phyloP scores from a whole-genome alignment of 2,329 filamentous ascomycete genomes.

The Lachnellula cervina region DNA sequence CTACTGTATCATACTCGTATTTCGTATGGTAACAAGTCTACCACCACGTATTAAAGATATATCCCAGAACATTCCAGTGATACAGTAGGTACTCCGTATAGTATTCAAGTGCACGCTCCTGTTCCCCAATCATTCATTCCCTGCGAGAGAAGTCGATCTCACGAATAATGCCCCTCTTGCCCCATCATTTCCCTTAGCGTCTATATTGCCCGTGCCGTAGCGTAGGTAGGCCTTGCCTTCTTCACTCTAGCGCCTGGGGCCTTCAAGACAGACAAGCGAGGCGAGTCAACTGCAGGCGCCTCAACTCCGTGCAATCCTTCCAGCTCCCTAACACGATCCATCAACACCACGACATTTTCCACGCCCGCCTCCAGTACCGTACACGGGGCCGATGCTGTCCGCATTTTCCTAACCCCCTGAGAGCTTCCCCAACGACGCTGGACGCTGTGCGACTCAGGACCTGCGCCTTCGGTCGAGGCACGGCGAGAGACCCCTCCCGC shows the following conservation, averaged over 20 bases:
- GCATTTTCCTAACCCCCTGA: not conserved
- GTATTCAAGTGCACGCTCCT: not conserved
- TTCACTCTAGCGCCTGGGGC: not conserved
- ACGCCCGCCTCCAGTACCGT: not conserved
- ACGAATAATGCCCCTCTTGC: not conserved
- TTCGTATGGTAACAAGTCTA: no score
- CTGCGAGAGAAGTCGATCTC: not conserved
- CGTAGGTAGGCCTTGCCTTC: not conserved
- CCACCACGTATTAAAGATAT: no score
- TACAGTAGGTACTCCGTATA: no score
- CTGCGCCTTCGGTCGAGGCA: slow-evolving; percentile 3
- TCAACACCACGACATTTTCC: not conserved
- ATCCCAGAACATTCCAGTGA: no score
- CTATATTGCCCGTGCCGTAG: not conserved
- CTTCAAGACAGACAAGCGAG: not conserved
- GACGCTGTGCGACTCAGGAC: slow-evolving; percentile 1
- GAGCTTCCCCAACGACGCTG: slow-evolving; percentile 3
- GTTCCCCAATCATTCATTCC: not conserved
- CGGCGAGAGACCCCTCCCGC: slow-evolving; percentile 2
- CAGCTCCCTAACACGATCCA: not conserved
- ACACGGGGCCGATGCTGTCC: not conserved
- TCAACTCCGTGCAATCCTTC: not conserved
- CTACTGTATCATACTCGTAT: not conserved
- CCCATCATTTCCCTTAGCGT: not conserved
- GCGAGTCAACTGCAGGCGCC: not conserved